Conservation (phyloP, 2,329 filamentous ascomycete species). For the Fusarium begoniae region DNA sequence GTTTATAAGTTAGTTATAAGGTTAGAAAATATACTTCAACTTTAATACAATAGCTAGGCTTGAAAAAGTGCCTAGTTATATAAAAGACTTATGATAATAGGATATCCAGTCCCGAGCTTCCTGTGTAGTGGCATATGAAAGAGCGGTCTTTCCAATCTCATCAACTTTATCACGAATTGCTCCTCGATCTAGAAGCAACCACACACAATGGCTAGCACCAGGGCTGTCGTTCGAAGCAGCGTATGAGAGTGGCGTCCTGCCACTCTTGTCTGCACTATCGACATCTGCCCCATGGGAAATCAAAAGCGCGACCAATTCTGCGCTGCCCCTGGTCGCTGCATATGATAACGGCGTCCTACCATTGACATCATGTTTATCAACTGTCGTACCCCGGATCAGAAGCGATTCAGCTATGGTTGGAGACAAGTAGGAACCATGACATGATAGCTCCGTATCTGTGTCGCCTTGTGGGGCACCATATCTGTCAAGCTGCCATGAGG, state of each 20-base stretch:
- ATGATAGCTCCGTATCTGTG: fast-evolving
- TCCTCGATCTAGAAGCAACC: not conserved
- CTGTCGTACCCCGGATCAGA: fast-evolving
- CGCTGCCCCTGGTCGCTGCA: fast-evolving
- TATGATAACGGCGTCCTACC: not conserved
- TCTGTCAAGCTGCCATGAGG: too few species aligned
- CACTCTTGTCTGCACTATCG: fast-evolving
- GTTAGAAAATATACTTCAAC: too few species aligned
- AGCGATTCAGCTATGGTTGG: fast-evolving
- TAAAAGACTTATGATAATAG: fast-evolving
- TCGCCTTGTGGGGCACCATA: not conserved
- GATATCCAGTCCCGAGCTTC: not conserved
- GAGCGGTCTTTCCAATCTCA: not conserved
- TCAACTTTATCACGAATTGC: not conserved
- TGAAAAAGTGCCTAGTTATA: too few species aligned
- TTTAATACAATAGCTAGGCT: too few species aligned
- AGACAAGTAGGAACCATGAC: fast-evolving
- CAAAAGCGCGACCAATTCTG: too few species aligned
- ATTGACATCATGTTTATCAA: not conserved
- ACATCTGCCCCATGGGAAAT: not conserved
- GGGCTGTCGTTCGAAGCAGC: fast-evolving
- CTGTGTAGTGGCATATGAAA: fast-evolving
- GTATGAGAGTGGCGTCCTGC: not conserved
- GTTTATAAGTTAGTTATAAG: too few species aligned
- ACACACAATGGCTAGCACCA: not conserved